These are phyloP conservation scores for Phoma sp. DNA, from an alignment of 2,329 filamentous ascomycete genomes.

Conservation along the genomic window DNA sequence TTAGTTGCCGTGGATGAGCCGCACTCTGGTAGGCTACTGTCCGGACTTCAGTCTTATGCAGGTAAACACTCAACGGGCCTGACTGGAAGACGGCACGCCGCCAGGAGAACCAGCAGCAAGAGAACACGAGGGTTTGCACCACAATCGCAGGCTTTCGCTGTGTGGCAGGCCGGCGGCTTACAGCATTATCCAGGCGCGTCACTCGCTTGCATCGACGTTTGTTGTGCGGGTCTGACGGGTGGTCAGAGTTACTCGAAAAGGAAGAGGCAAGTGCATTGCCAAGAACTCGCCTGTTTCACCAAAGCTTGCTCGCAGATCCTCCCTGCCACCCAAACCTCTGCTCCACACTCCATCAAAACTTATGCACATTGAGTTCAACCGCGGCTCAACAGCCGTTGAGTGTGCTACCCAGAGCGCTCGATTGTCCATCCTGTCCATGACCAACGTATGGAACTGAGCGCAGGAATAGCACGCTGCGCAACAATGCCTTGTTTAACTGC, in stretches of 20 bases:
- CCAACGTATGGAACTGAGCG: neutral
- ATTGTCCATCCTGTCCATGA: neutral
- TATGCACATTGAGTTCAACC: slow-evolving; percentile 33
- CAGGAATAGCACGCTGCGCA: slow-evolving; percentile 2
- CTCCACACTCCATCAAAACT: slow-evolving; percentile 24
- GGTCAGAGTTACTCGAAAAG: slow-evolving; percentile 20
- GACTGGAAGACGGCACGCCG: slow-evolving; percentile 8
- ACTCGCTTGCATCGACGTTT: slow-evolving; percentile 18
- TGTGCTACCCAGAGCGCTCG: slow-evolving; percentile 3
- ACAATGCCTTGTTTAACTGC: slow-evolving; percentile 7
- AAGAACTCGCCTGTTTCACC: slow-evolving; percentile 30
- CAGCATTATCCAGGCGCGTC: neutral
- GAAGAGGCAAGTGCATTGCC: slow-evolving; percentile 19
- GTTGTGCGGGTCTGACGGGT: slow-evolving; percentile 26
- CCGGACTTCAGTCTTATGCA: slow-evolving; percentile 21
- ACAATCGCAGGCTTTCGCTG: neutral
- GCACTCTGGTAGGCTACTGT: slow-evolving; percentile 10
- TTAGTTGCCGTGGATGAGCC: slow-evolving; percentile 11
- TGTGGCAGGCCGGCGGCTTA: slow-evolving; percentile 4
- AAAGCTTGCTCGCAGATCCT: slow-evolving; percentile 30
- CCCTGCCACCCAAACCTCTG: slow-evolving; percentile 16
- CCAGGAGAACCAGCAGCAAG: neutral
- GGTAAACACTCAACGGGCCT: slow-evolving; percentile 21
- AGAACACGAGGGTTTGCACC: neutral
- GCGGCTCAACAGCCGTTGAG: slow-evolving; percentile 26